A percentile compares a stretch with the other conserved stretches of the same genome.
Conservation (phyloP, 192 early-diverging fungal genomes). For the Backusella circina region DNA sequence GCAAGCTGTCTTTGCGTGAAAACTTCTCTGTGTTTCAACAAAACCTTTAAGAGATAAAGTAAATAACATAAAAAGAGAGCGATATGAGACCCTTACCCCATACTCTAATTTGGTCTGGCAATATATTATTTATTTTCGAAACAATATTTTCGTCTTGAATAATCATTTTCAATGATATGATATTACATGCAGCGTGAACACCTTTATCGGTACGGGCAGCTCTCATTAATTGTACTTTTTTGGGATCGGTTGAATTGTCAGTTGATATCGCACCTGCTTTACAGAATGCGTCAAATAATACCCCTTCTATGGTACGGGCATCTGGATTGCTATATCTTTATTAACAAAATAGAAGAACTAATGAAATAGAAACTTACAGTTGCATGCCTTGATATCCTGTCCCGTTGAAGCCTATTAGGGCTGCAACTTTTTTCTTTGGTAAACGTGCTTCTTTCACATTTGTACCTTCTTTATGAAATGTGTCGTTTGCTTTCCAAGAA, state of each 20-base stretch:
- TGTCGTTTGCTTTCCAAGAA: slow-evolving; percentile 20
- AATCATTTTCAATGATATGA: slow-evolving; percentile 92
- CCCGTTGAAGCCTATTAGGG: slow-evolving; percentile 92
- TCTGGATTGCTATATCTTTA: slow-evolving; percentile 61
- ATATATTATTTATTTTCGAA: slow-evolving; percentile 68
- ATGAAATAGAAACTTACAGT: slow-evolving; percentile 49
- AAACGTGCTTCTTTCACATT: not conserved
- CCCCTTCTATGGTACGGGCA: slow-evolving; percentile 84
- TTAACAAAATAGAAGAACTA: not conserved
- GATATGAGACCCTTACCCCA: slow-evolving; percentile 61
- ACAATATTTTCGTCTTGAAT: slow-evolving; percentile 73
- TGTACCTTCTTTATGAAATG: slow-evolving; percentile 23
- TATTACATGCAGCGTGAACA: slow-evolving; percentile 96
- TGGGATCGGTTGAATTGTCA: slow-evolving; percentile 80
- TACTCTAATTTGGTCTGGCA: slow-evolving; percentile 88
- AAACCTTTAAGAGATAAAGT: slow-evolving; percentile 43
- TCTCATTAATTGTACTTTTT: slow-evolving; percentile 79
- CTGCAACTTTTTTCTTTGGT: slow-evolving; percentile 88
- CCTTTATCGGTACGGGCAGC: slow-evolving; percentile 98
- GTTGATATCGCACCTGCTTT: slow-evolving; percentile 78
- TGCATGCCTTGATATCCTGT: slow-evolving; percentile 98
- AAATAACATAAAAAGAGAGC: not conserved
- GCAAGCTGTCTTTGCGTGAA: slow-evolving; percentile 90
- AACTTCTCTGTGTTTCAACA: slow-evolving; percentile 65
- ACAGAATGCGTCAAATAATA: slow-evolving; percentile 85